Base-by-base conservation (phyloP, 2,329 filamentous ascomycete species). In the Fusarium circinatum region DNA sequence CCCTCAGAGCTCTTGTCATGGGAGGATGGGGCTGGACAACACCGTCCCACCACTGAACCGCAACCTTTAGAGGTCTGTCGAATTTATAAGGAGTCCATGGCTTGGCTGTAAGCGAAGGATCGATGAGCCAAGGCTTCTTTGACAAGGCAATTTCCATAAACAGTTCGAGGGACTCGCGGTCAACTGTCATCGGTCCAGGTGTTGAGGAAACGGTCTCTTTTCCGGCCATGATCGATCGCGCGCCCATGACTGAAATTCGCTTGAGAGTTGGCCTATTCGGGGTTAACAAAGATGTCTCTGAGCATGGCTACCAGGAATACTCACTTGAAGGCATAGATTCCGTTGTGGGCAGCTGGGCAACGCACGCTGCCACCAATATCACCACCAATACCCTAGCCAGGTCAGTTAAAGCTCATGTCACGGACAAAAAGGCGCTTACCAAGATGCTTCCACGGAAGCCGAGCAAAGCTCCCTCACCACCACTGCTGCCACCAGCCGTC, bases 401-500 rank as follows among this genome's bases (percentile, higher is more conserved):
- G 52, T 78, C 10, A 68, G 64, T 11, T 2, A 7, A 1, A 24
- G 4, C 12, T 32, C 1, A 64, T 34, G 24, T 20, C 8, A 0
- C 3, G 2, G 6, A 5, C 11, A 18, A 2, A 4, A 4, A 4
- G 5, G 4, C 1, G 24, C 78, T 67, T 30, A 82, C 81, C 8
- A 86, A 42, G 6, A 83, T 69, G 26, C 83, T 84, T 24, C 85
- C 85, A 8, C 83, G 78, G 41, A 85, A 78, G 4, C 82, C 83
- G 5, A 86, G 48, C 1, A 86, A 72, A 1, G 85, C 84, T 2
- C 79, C 81, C 62, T 85, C 84, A 1, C 92, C 92, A 17, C 92
- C 92, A 1, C 88, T 90, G 15, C 87, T 89, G 5, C 92, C 92
- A 10, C 92, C 92, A 0, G 89, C 86, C 0, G 88, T 90, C 38